These are phyloP conservation scores for Clavispora carvajalis DNA, from an alignment of 805 yeast genomes.

Conservation along the genomic window DNA sequence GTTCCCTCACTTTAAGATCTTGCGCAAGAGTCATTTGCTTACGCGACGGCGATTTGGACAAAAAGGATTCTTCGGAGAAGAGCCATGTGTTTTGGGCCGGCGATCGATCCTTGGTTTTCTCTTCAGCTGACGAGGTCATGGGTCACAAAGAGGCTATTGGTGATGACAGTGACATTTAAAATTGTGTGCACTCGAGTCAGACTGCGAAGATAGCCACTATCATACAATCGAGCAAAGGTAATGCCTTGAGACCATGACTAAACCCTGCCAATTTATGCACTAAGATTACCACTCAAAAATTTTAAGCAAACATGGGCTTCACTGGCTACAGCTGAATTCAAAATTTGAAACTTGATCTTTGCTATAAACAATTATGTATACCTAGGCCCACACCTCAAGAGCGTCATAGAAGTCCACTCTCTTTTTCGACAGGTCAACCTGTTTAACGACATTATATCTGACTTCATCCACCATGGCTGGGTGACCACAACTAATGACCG, in stretches of 20 bases:
- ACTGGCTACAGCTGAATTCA: no score
- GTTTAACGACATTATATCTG: conserved; percentile 5
- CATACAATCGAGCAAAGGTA: no score
- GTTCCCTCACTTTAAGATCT: conserved; percentile 33
- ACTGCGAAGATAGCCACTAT: neutral
- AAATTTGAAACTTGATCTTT: no score
- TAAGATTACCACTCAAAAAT: no score
- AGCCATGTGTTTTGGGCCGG: conserved; percentile 29
- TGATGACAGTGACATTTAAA: neutral
- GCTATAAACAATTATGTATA: no score
- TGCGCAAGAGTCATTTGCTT: conserved; percentile 29
- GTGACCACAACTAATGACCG: conserved; percentile 10
- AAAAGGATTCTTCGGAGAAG: conserved; percentile 30
- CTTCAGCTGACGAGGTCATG: neutral
- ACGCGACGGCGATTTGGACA: conserved; percentile 29
- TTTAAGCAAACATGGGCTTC: no score
- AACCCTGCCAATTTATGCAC: no score
- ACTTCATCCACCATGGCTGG: conserved; percentile 12
- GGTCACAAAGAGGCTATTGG: neutral
- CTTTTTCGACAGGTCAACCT: conserved; percentile 9
- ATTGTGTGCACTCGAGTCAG: neutral
- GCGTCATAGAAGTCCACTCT: conserved; percentile 11
- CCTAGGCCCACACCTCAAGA: conserved; percentile 16
- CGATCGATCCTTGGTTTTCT: neutral
- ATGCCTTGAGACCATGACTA: no score